Percentiles rank a stretch among this genome's conserved stretches.
phyloP scores from a whole-genome alignment of 345 rosid species.

The Punica granatum region DNA sequence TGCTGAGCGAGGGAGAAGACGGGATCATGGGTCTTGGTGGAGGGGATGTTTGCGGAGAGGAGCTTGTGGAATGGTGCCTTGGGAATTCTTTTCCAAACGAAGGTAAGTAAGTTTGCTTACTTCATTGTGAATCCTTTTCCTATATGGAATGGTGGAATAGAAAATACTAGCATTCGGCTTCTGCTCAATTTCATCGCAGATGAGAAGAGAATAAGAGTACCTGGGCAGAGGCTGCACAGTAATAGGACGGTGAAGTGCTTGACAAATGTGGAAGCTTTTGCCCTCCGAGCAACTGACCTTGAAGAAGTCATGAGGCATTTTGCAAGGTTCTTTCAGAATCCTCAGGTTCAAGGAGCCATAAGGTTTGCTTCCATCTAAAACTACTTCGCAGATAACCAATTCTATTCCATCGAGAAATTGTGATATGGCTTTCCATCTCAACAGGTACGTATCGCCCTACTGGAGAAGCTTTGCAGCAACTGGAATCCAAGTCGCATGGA shows the following conservation, averaged over 20 bases:
- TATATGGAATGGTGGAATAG: not conserved
- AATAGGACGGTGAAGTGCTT: conserved; percentile 54
- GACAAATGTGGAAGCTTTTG: conserved; percentile 82
- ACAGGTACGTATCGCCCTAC: conserved; percentile 73
- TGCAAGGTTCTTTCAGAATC: conserved; percentile 50
- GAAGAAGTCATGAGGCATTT: conserved; percentile 75
- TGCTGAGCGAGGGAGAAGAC: conserved; percentile 63
- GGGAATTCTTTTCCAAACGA: conserved; percentile 61
- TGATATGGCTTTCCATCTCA: not conserved
- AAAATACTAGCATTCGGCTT: too few species aligned
- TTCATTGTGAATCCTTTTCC: not conserved
- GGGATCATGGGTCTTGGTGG: conserved; percentile 39
- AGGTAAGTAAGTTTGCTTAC: conserved; percentile 31
- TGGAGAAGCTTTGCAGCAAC: conserved; percentile 63
- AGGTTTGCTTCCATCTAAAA: conserved; percentile 24
- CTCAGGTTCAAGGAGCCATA: conserved; percentile 79
- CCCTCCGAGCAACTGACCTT: conserved; percentile 66
- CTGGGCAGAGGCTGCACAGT: conserved; percentile 42
- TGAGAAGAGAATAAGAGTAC: conserved; percentile 36
- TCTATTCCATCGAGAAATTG: too few species aligned
- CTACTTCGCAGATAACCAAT: not conserved
- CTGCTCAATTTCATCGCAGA: conserved; percentile 36
- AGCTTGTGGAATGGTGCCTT: conserved; percentile 84
- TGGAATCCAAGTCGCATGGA: conserved; percentile 78
- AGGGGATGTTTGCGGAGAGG: conserved; percentile 85